Conservation (phyloP, 1,284 basidiomycete genomes). For the Cutaneotrichosporon sp. region DNA sequence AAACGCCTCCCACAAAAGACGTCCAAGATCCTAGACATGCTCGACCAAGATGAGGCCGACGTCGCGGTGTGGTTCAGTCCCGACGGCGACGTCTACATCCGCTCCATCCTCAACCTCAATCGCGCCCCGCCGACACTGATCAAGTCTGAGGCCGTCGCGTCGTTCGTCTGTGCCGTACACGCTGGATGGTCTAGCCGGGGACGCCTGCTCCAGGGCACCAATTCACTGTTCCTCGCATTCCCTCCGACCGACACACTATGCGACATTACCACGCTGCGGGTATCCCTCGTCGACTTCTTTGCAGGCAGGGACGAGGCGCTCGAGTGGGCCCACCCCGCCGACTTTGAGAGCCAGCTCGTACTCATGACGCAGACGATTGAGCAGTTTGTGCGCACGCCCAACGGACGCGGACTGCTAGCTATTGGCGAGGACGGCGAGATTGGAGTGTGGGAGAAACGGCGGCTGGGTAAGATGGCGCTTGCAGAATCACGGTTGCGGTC, state of each 20-base stretch:
- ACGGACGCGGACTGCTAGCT: conserved; percentile 42
- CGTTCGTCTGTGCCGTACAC: conserved; percentile 44
- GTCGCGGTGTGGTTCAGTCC: conserved; percentile 65
- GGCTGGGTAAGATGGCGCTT: conserved; percentile 25
- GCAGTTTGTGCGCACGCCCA: conserved; percentile 45
- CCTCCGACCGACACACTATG: conserved; percentile 6
- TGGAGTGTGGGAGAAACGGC: conserved; percentile 39
- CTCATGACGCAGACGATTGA: conserved; percentile 30
- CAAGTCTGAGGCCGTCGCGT: conserved; percentile 65
- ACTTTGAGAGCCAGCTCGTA: conserved; percentile 19
- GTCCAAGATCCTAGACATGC: conserved; percentile 23
- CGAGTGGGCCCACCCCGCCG: conserved; percentile 1
- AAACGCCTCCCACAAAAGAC: conserved; percentile 32
- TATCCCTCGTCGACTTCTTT: conserved; percentile 25
- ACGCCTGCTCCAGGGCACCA: conserved; percentile 54
- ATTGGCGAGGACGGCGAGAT: conserved; percentile 36
- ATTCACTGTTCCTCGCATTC: conserved; percentile 46
- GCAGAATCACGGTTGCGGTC: conserved; percentile 3
- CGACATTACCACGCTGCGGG: conserved; percentile 12
- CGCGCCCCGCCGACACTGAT: conserved; percentile 80
- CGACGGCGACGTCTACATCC: conserved; percentile 66
- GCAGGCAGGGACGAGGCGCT: conserved; percentile 14
- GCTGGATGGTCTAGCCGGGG: conserved; percentile 50
- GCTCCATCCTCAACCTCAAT: conserved; percentile 76
- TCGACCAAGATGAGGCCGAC: conserved; percentile 65